Conservation (phyloP, 768 basidiomycete species). For the Podaxis carcinomalis region DNA sequence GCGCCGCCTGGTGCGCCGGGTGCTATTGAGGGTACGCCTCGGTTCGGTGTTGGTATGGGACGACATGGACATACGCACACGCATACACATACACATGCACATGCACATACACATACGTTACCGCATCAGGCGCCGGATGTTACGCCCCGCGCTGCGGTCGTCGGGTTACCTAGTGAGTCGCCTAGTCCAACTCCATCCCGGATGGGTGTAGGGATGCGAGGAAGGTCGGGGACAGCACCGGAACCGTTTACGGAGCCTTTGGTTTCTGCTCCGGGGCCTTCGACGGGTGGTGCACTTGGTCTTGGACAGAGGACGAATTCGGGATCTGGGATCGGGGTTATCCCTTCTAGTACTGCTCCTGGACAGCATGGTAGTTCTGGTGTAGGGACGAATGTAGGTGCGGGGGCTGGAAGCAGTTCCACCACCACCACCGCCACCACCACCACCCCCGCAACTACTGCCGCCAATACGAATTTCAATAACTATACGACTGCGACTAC, state of each 20-base stretch:
- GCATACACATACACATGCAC: constrained; percentile 24
- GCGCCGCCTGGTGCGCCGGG: constrained; percentile 88
- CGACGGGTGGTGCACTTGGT: neutral
- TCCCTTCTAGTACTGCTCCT: neutral
- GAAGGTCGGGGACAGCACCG: constrained; percentile 4
- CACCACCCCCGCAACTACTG: neutral
- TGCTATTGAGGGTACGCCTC: constrained; percentile 42
- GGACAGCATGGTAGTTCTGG: neutral
- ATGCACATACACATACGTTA: constrained; percentile 23
- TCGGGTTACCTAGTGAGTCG: constrained; percentile 43
- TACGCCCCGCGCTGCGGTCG: constrained; percentile 59
- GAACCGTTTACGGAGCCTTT: constrained; percentile 7
- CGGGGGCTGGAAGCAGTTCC: neutral
- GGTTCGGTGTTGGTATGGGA: constrained; percentile 3
- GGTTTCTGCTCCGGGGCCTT: neutral
- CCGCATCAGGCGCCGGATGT: constrained; percentile 43
- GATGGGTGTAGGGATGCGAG: neutral
- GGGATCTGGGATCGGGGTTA: neutral
- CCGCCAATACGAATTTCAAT: neutral
- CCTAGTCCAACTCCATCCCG: constrained; percentile 7
- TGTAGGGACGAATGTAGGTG: neutral
- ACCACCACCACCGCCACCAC: neutral
- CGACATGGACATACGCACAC: constrained; percentile 19
- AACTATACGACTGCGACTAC: constrained; percentile 4
- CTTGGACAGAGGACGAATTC: neutral